phyloP scores from a whole-genome alignment of 2,329 filamentous ascomycete genomes.

The Thielaviopsis euricoi region DNA sequence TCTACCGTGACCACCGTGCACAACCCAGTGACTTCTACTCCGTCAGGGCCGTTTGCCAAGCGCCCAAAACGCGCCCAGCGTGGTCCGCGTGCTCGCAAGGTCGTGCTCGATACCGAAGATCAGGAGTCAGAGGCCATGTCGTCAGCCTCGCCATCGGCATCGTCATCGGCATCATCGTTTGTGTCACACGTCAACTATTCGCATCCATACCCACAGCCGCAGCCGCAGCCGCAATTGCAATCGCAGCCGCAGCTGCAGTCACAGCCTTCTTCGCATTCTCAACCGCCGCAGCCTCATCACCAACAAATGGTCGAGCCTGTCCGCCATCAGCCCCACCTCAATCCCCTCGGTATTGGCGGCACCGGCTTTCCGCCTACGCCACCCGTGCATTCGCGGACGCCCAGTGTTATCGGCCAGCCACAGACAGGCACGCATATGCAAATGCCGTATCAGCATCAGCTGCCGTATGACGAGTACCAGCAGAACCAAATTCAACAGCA shows the following conservation, averaged over 20 bases:
- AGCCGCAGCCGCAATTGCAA: too few relatives aligned
- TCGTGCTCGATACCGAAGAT: conserved; percentile 1
- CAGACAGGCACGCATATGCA: not conserved
- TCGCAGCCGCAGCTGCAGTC: too few relatives aligned
- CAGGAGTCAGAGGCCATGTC: not conserved
- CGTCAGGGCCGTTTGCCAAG: not conserved
- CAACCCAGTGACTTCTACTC: not conserved
- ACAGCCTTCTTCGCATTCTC: not conserved
- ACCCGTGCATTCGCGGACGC: not conserved
- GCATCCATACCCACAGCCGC: not conserved
- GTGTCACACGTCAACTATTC: not conserved
- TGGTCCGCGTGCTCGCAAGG: not conserved
- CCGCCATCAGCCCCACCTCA: not conserved
- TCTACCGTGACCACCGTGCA: conserved; percentile 6
- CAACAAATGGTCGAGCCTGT: not conserved
- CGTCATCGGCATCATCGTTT: conserved; percentile 4
- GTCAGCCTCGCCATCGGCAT: conserved; percentile 1
- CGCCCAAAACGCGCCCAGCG: not conserved
- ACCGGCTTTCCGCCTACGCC: not conserved
- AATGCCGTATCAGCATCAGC: not conserved
- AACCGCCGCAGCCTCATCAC: too few relatives aligned
- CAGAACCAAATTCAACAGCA: not conserved
- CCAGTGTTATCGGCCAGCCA: conserved; percentile 1
- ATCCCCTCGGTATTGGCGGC: not conserved
- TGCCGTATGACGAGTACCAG: not conserved